Conservation (phyloP, 805 yeast genomes). For the Cyberlindnera misumaiensis region DNA sequence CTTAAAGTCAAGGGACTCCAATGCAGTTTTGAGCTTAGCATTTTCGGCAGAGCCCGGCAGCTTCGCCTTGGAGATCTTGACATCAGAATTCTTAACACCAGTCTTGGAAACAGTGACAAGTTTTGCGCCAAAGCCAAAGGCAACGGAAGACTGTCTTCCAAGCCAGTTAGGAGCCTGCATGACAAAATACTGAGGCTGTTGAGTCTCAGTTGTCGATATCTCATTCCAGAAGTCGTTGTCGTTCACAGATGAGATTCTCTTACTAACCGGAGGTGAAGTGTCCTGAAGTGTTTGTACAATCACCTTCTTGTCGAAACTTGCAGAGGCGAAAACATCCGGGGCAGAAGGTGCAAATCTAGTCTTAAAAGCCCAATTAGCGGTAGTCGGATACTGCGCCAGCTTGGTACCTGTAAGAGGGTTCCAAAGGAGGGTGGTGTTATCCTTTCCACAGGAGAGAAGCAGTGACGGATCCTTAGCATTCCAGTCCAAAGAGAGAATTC, state of each 20-base stretch:
- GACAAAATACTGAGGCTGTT: conserved; percentile 63
- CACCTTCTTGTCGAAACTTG: conserved; percentile 82
- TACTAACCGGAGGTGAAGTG: conserved; percentile 51
- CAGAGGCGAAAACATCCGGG: conserved; percentile 86
- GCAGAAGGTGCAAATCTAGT: conserved; percentile 79
- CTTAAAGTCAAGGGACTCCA: conserved; percentile 47
- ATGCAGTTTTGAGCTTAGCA: conserved; percentile 45
- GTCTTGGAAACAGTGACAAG: conserved; percentile 48
- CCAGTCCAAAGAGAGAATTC: conserved; percentile 91
- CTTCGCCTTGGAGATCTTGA: conserved; percentile 36
- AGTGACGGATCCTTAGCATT: conserved; percentile 73
- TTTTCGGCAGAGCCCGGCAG: conserved; percentile 30
- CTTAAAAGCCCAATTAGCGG: conserved; percentile 91
- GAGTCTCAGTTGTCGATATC: conserved; percentile 59
- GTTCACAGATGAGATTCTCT: conserved; percentile 35
- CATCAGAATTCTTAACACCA: conserved; percentile 33
- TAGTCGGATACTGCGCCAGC: conserved; percentile 83
- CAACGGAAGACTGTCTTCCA: conserved; percentile 61
- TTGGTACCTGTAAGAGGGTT: conserved; percentile 70
- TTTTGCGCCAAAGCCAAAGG: conserved; percentile 94
- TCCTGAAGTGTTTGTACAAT: conserved; percentile 84
- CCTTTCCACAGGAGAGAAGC: conserved; percentile 87
- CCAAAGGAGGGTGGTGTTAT: conserved; percentile 84
- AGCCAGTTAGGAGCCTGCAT: conserved; percentile 91
- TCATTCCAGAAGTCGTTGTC: conserved; percentile 87